Conservation (phyloP, 352 stramenopile genomes). For the Phytophthora podocarpi region DNA sequence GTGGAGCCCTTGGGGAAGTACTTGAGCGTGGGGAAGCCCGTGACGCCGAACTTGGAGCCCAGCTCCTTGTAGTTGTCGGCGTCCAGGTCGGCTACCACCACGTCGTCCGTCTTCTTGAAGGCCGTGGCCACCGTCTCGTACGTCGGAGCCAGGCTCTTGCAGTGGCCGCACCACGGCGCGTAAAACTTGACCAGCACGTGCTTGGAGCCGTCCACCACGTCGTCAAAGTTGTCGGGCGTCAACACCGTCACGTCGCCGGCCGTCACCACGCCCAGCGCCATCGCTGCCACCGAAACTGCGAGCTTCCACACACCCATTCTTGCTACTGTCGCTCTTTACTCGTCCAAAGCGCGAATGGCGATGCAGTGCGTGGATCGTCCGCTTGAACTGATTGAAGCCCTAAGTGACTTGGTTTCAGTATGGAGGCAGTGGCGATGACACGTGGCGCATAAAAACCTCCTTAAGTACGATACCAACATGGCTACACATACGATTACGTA, state of each 20-base stretch:
- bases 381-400: conserved; percentile 15
- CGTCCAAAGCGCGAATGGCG: conserved; percentile 36
- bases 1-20: conserved; percentile 86
- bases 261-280: conserved; percentile 55
- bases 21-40: conserved; percentile 95
- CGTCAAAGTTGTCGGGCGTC: conserved; percentile 83
- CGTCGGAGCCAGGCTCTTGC: conserved; percentile 82
- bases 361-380: conserved; percentile 8
- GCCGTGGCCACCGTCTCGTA: conserved; percentile 89
- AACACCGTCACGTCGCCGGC: conserved; percentile 81
- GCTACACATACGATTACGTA: too few species aligned
- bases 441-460: conserved; percentile 20
- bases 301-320: conserved; percentile 69
- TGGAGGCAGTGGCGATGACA: conserved; percentile 20
- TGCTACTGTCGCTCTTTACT: not conserved
- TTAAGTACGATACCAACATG: conserved; percentile 22
- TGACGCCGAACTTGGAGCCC: conserved; percentile 83
- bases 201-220: conserved; percentile 83
- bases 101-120: conserved; percentile 85
- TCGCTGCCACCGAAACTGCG: conserved; percentile 43
- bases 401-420: conserved; percentile 42
- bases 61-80: conserved; percentile 87
- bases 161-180: conserved; percentile 92
- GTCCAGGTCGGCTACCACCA: conserved; percentile 92
- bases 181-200: conserved; percentile 92